phyloP scores from a whole-genome alignment of 116 monocot genomes.

The Papilionanthe hybrid region DNA sequence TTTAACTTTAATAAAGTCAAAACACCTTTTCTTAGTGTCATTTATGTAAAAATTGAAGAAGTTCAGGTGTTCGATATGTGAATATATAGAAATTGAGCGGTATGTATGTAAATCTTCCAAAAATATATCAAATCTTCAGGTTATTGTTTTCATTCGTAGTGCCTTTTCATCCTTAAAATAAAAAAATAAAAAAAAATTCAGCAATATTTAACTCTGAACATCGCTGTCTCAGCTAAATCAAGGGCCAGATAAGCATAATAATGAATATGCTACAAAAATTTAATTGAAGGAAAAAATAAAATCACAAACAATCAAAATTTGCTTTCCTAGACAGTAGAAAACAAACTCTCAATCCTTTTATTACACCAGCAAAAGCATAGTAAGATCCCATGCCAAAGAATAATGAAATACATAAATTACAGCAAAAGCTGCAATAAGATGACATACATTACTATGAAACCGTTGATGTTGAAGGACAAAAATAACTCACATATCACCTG shows the following conservation, averaged over 20 bases:
- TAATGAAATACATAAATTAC: neutral
- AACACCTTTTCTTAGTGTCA: no score
- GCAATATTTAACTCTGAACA: neutral
- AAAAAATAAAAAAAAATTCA: neutral
- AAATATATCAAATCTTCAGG: neutral
- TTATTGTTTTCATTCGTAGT: neutral
- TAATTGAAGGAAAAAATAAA: neutral
- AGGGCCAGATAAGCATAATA: neutral
- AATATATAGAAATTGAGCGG: no score
- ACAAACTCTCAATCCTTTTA: neutral
- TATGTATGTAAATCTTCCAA: no score
- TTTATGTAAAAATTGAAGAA: no score
- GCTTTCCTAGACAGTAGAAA: no score
- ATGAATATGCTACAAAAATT: neutral
- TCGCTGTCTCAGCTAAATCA: neutral
- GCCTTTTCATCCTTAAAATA: no score
- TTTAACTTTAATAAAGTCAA: no score
- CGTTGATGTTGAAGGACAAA: neutral
- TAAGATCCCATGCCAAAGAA: neutral
- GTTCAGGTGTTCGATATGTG: no score
- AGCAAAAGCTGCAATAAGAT: neutral
- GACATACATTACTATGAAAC: neutral
- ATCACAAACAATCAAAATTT: neutral
- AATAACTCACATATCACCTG: neutral
- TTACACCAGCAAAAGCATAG: neutral